These are phyloP conservation scores for Alternaria consortialis DNA, from an alignment of 2,329 filamentous ascomycete species.

Conservation along the genomic window DNA sequence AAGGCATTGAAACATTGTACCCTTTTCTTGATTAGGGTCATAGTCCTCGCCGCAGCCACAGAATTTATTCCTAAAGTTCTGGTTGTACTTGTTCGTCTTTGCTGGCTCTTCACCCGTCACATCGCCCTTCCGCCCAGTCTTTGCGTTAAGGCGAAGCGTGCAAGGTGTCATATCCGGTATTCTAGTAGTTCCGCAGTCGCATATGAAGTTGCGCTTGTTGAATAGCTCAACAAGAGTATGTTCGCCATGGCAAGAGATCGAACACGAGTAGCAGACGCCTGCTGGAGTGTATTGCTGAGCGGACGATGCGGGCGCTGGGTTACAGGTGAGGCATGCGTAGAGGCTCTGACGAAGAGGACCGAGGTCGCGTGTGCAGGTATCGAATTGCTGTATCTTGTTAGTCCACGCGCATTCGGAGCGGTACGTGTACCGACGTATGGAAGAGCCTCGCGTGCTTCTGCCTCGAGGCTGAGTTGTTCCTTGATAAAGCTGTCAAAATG, in stretches of 20 bases:
- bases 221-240: slow-evolving; percentile 96
- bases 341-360: slow-evolving; percentile 87
- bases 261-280: slow-evolving; percentile 95
- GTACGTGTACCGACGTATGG: slow-evolving; percentile 75
- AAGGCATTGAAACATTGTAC: slow-evolving; percentile 97
- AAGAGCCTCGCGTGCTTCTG: slow-evolving; percentile 91
- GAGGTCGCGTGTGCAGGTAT: slow-evolving; percentile 89
- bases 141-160: slow-evolving; percentile 74
- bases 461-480: slow-evolving; percentile 88
- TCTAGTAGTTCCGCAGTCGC: slow-evolving; percentile 92
- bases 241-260: slow-evolving; percentile 94
- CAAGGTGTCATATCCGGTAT: slow-evolving; percentile 77
- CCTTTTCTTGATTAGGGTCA: slow-evolving; percentile 86
- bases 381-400: slow-evolving; percentile 74
- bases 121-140: slow-evolving; percentile 77
- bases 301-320: slow-evolving; percentile 73
- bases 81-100: slow-evolving; percentile 85
- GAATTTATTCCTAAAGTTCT: slow-evolving; percentile 93
- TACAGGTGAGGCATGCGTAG: slow-evolving; percentile 94
- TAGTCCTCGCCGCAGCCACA: slow-evolving; percentile 91
- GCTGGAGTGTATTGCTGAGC: slow-evolving; percentile 74
- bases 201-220: slow-evolving; percentile 92
- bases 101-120: slow-evolving; percentile 80
- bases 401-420: neutral
- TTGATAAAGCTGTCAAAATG: slow-evolving; percentile 76